These are phyloP conservation scores for Zygotorulaspora florentina DNA, from an alignment of 805 yeast genomes.

Conservation along the genomic window DNA sequence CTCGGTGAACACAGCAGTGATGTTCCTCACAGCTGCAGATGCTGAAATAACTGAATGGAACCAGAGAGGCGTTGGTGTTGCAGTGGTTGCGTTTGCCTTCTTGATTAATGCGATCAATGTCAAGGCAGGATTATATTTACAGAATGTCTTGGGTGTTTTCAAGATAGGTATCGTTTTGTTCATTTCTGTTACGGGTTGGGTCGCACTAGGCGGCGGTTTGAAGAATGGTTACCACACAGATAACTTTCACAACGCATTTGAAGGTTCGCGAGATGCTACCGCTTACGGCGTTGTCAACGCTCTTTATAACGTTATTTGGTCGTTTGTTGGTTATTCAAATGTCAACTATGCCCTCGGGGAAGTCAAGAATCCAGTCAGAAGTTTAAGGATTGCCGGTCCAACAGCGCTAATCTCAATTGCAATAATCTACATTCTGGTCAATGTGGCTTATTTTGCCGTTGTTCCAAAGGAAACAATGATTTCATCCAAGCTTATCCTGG, in stretches of 20 bases:
- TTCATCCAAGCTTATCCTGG: constrained; percentile 63
- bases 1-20: constrained; percentile 75
- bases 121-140: constrained; percentile 62
- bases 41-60: constrained; percentile 68
- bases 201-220: constrained; percentile 70
- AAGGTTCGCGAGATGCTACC: constrained; percentile 47
- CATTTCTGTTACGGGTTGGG: constrained; percentile 78
- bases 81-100: constrained; percentile 66
- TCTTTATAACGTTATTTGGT: constrained; percentile 78
- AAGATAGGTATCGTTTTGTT: constrained; percentile 67
- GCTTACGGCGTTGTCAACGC: constrained; percentile 74
- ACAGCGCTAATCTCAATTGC: constrained; percentile 57
- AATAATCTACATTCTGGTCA: constrained; percentile 67
- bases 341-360: constrained; percentile 82
- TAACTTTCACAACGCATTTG: constrained; percentile 58
- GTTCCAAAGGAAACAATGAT: constrained; percentile 62
- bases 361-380: constrained; percentile 65
- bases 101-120: constrained; percentile 57
- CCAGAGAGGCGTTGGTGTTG: constrained; percentile 72
- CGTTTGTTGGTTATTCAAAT: constrained; percentile 77
- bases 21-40: constrained; percentile 69
- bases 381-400: constrained; percentile 72
- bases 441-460: constrained; percentile 78
- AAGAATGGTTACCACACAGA: constrained; percentile 49
- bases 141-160: constrained; percentile 63